phyloP scores from a whole-genome alignment of 2,329 filamentous ascomycete genomes.

The Sporothrix pallida region DNA sequence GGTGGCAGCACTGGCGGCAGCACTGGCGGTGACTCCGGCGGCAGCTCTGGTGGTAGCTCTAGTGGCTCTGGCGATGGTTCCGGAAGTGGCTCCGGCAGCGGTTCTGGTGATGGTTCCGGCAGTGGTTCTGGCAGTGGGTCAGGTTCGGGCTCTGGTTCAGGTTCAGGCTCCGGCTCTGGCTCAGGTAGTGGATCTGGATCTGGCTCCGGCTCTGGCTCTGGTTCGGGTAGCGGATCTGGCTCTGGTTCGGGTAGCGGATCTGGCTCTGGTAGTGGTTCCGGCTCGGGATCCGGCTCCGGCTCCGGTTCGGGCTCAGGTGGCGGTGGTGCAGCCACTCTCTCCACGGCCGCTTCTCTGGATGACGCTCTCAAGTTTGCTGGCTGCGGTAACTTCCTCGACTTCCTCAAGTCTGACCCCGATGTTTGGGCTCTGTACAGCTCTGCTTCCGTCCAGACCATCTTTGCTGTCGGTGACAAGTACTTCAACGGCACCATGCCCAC shows the following conservation, averaged over 20 bases:
- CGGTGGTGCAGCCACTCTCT: slow-evolving; percentile 26
- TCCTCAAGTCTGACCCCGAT: slow-evolving; percentile 34
- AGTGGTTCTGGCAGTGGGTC: slow-evolving; percentile 10
- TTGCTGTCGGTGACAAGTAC: slow-evolving; percentile 35
- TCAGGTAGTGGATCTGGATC: not conserved
- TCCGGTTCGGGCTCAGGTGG: slow-evolving; percentile 4
- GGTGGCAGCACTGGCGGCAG: no score
- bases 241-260: not conserved
- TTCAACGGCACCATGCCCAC: slow-evolving; percentile 27
- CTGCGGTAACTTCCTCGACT: slow-evolving; percentile 32
- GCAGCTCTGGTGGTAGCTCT: not conserved
- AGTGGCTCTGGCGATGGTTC: not conserved
- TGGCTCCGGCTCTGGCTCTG: not conserved
- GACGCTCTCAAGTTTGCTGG: slow-evolving; percentile 35
- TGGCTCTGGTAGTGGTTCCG: not conserved
- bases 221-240: not conserved
- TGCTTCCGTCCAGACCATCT: slow-evolving; percentile 32
- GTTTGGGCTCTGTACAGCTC: slow-evolving; percentile 34
- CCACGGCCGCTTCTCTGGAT: slow-evolving; percentile 29
- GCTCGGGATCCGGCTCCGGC: not conserved
- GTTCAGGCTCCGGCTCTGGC: not conserved
- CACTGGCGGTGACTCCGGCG: not conserved
- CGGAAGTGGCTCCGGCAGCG: slow-evolving; percentile 6
- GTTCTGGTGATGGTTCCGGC: not conserved
- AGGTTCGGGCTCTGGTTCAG: not conserved